Conservation (phyloP, 805 yeast species). For the Zygosaccharomyces kombuchaensis region DNA sequence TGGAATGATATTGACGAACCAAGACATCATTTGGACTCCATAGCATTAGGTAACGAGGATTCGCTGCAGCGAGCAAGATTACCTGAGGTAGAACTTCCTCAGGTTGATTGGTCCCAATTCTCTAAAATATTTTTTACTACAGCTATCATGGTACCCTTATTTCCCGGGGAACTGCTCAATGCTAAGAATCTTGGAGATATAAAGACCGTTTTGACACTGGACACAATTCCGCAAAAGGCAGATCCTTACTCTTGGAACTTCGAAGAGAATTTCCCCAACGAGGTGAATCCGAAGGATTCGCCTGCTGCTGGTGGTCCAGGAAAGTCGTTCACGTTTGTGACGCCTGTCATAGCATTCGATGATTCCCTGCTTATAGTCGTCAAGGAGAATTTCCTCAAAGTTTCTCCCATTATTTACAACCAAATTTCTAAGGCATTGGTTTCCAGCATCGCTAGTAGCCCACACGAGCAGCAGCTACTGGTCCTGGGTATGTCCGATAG, state of each 20-base stretch:
- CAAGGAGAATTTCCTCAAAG: slow-evolving; percentile 29
- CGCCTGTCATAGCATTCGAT: slow-evolving; percentile 21
- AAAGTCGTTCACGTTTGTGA: slow-evolving; percentile 11
- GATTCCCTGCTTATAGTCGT: slow-evolving; percentile 22
- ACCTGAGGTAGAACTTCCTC: slow-evolving; percentile 31
- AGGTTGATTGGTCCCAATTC: slow-evolving; percentile 15
- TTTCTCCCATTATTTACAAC: slow-evolving; percentile 37
- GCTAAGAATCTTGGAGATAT: slow-evolving; percentile 18
- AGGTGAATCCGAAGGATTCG: slow-evolving; percentile 18
- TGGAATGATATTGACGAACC: slow-evolving; percentile 45
- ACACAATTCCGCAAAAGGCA: slow-evolving; percentile 6
- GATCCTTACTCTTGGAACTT: slow-evolving; percentile 21
- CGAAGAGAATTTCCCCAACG: slow-evolving; percentile 28
- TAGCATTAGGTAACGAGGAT: slow-evolving; percentile 19
- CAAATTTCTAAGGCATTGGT: slow-evolving; percentile 28
- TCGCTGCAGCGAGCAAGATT: slow-evolving; percentile 26
- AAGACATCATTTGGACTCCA: slow-evolving; percentile 42
- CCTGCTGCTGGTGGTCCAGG: slow-evolving; percentile 6
- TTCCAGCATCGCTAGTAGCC: slow-evolving; percentile 26
- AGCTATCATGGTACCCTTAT: slow-evolving; percentile 28
- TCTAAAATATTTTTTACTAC: slow-evolving; percentile 23
- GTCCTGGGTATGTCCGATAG: slow-evolving; percentile 31
- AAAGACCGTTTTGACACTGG: slow-evolving; percentile 9
- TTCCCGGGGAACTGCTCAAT: slow-evolving; percentile 19
- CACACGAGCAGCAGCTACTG: slow-evolving; percentile 13